These are phyloP conservation scores for Kwoniella europaea DNA, from an alignment of 768 basidiomycete genomes.

Conservation along the genomic window DNA sequence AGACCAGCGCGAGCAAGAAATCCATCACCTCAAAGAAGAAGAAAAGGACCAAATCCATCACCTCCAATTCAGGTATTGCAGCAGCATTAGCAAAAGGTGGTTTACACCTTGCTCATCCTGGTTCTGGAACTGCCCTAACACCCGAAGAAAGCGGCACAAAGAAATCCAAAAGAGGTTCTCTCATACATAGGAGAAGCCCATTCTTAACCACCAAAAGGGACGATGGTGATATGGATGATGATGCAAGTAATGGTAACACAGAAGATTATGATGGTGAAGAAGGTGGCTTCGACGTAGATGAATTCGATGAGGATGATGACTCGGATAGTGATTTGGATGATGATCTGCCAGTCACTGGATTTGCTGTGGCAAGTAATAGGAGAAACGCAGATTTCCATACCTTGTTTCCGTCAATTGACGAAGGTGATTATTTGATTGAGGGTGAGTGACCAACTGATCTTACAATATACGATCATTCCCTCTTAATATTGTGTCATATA, in stretches of 20 bases:
- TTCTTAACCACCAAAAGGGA: slow-evolving; percentile 31
- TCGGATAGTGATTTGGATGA: slow-evolving; percentile 68
- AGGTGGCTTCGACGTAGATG: slow-evolving; percentile 47
- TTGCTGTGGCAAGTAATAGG: slow-evolving; percentile 94
- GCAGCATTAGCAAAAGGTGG: slow-evolving; percentile 43
- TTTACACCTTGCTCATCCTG: slow-evolving; percentile 27
- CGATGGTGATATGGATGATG: slow-evolving; percentile 22
- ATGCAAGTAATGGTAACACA: slow-evolving; percentile 22
- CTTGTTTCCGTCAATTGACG: slow-evolving; percentile 82
- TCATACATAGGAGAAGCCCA: slow-evolving; percentile 29
- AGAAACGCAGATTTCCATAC: slow-evolving; percentile 96
- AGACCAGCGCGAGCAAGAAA: slow-evolving; percentile 19
- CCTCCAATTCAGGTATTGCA: slow-evolving; percentile 33
- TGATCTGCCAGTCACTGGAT: slow-evolving; percentile 85
- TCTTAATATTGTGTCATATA: not conserved
- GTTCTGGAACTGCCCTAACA: not conserved
- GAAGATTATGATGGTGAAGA: slow-evolving; percentile 23
- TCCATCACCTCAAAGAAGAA: slow-evolving; percentile 18
- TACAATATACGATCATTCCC: not conserved
- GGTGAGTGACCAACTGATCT: slow-evolving; percentile 64
- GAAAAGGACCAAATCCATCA: slow-evolving; percentile 6
- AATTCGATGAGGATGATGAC: slow-evolving; percentile 52
- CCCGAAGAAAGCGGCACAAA: slow-evolving; percentile 25
- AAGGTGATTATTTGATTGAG: slow-evolving; percentile 97
- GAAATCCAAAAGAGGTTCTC: slow-evolving; percentile 11